Percentiles rank a stretch among this genome's conserved stretches.
Evolutionary conservation across 192 early-diverging fungal genomes (phyloP).

Genomic region (Coemansia sp.): DNA sequence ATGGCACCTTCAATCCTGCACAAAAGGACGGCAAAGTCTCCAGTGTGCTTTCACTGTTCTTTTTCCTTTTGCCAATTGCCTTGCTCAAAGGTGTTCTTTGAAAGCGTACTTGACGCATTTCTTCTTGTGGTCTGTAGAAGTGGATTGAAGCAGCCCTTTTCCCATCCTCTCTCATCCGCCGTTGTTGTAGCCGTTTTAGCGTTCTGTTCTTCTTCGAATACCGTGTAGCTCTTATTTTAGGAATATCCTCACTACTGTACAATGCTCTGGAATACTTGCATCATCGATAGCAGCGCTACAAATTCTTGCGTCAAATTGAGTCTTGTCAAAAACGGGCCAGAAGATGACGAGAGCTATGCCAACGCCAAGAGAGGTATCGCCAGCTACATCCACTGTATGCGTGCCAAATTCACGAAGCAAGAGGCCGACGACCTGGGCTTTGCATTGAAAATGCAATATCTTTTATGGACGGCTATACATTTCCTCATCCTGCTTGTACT

Average conservation of each 20-base stretch:
- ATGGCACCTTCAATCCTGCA: not conserved
- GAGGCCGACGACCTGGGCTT: not conserved
- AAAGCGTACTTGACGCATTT: not conserved
- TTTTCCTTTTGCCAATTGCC: not conserved
- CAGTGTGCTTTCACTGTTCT: not conserved
- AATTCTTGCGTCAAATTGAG: not conserved
- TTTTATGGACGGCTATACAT: not conserved
- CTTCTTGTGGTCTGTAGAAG: not conserved
- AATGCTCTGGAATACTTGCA: not conserved
- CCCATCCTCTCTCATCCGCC: not conserved
- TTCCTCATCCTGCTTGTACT: not conserved
- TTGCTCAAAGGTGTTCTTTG: not conserved
- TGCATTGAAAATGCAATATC: not conserved
- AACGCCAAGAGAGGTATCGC: not conserved
- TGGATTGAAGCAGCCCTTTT: not conserved
- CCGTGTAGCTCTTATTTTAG: not conserved
- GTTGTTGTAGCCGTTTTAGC: not conserved
- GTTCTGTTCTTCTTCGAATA: not conserved
- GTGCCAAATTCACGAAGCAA: not conserved
- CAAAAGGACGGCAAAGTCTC: not conserved
- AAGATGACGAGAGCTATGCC: not conserved
- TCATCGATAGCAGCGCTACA: not conserved
- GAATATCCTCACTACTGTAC: not conserved
- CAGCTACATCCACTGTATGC: not conserved
- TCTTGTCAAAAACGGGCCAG: not conserved